A percentile compares a stretch with the other conserved stretches of the same genome.
These are phyloP conservation scores for Papiliotrema nemorosa DNA, from an alignment of 1,284 basidiomycete genomes.

Conservation along the genomic window DNA sequence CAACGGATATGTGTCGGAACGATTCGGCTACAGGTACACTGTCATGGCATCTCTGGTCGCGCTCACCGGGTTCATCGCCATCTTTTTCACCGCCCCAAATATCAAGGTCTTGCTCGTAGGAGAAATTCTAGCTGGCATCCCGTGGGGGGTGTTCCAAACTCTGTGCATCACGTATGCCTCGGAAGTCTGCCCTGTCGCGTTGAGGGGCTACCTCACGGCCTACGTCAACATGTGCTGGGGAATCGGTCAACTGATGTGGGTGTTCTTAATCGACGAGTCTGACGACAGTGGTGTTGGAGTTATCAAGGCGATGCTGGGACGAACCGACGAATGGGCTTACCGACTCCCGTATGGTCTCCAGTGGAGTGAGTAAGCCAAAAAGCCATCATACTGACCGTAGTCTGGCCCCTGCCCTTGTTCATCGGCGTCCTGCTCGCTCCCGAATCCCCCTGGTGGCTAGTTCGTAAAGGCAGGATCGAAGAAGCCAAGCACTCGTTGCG, in stretches of 20 bases:
- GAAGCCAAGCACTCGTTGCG: slow-evolving; percentile 20
- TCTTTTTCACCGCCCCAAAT: slow-evolving; percentile 40
- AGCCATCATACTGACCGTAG: background rate
- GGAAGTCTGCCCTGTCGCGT: slow-evolving; percentile 45
- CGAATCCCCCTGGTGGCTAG: slow-evolving; percentile 35
- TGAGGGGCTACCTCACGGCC: slow-evolving; percentile 44
- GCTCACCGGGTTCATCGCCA: slow-evolving; percentile 29
- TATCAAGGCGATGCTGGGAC: slow-evolving; percentile 35
- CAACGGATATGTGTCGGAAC: slow-evolving; percentile 49
- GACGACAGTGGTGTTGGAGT: slow-evolving; percentile 46
- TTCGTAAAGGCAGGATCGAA: slow-evolving; percentile 26
- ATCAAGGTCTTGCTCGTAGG: slow-evolving; percentile 33
- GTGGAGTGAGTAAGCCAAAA: slow-evolving; percentile 8
- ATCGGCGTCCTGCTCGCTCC: slow-evolving; percentile 21
- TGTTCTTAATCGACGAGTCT: slow-evolving; percentile 1
- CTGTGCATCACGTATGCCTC: slow-evolving; percentile 36
- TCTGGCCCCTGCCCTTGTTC: slow-evolving; percentile 40
- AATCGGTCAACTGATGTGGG: slow-evolving; percentile 13
- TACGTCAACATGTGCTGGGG: slow-evolving; percentile 47
- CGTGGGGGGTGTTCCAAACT: slow-evolving; percentile 23
- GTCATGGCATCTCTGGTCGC: slow-evolving; percentile 21
- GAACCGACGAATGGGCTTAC: slow-evolving; percentile 37
- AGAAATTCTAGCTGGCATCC: slow-evolving; percentile 40
- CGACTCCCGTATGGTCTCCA: slow-evolving; percentile 42
- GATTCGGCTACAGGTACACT: slow-evolving; percentile 46